Evolutionary conservation across 768 basidiomycete species (phyloP), one percentile per base, ranked within the genome.

Genomic region (Amanita exitialis): DNA sequence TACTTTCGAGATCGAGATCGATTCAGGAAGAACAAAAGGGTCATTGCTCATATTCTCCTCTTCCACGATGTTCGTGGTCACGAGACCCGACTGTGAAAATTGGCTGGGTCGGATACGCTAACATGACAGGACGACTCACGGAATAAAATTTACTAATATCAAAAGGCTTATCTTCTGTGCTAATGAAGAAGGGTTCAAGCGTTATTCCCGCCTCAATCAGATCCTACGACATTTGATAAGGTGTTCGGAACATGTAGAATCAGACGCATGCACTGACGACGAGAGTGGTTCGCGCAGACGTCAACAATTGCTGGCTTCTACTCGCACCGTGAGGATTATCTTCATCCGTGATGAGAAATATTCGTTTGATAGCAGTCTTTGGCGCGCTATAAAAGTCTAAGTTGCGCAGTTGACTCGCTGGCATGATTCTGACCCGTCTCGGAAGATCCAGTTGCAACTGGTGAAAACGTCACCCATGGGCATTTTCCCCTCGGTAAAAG

Each of bases 301-400:
- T 84, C 5, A 78, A 64, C 8, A 90, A 65, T 47, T 85, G 82
- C 39, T 73, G 71, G 58, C 67, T 78, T n/a, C 70, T 73, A 4
- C 71, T 62, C 9, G 76, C 75, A 4, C 76, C 66, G 61, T 78
- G 79, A 2, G 92, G 92, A 57, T 87, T 66, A 58, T 93, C 91
- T 57, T 88, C 82, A 61, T 98, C 86, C 0, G 96, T 98, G 38
- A 99, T 87, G 35, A 95, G 69, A 63, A 97, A 97, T 1, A 98
- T 78, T 4, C 93, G 83, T 62, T 95, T 94, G n/a, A 86, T 82
- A 2, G 91, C 90, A 0, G 83, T 90, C 61, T 93, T 91, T 18
- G 84, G 82, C 6, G 89, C 86, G 9, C 90, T 92, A 54, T 18
- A 47, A 36, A 34, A 16, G 25, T 23, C 47, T 48, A 23, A 48